Percentiles rank a stretch among this genome's conserved stretches.
phyloP scores from a whole-genome alignment of 139 green algal species.

The Pleodorina starrii region DNA sequence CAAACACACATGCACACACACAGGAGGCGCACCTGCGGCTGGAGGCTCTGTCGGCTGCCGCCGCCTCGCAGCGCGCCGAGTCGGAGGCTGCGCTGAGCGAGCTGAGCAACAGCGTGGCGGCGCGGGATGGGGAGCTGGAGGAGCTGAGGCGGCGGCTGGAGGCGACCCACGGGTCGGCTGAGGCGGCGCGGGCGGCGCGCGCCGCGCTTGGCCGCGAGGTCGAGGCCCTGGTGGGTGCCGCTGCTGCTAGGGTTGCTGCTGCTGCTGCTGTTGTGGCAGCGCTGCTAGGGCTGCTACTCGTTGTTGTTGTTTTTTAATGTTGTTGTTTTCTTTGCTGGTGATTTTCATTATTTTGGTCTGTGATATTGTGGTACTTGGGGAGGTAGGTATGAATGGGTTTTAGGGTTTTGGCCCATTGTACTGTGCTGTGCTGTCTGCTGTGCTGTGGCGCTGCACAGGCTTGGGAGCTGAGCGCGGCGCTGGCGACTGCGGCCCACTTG shows the following conservation, averaged over 20 bases:
- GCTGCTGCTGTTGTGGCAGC: background rate
- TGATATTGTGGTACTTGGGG: background rate
- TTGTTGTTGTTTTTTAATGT: background rate
- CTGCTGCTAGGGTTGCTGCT: background rate
- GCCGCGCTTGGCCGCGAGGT: background rate
- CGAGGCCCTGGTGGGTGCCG: conserved; percentile 17
- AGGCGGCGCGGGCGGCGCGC: background rate
- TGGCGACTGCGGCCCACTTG: background rate
- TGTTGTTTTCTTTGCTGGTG: background rate
- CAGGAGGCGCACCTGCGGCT: background rate
- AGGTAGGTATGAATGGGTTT: too few relatives aligned
- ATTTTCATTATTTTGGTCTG: too few relatives aligned
- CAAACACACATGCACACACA: too few relatives aligned
- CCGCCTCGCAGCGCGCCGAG: background rate
- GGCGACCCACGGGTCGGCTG: background rate
- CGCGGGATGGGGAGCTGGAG: background rate
- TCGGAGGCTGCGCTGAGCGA: background rate
- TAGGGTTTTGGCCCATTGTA: too few relatives aligned
- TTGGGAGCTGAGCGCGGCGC: conserved; percentile 18
- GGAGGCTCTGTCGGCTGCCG: background rate
- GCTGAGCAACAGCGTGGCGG: background rate
- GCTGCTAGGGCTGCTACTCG: too few relatives aligned
- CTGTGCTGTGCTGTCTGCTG: too few relatives aligned
- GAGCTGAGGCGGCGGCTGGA: background rate
- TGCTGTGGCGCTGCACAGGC: too few relatives aligned